Evolutionary conservation across 345 rosid genomes (phyloP), one percentile per base, ranked within the genome.

Genomic region (Kernera saxatilis): DNA sequence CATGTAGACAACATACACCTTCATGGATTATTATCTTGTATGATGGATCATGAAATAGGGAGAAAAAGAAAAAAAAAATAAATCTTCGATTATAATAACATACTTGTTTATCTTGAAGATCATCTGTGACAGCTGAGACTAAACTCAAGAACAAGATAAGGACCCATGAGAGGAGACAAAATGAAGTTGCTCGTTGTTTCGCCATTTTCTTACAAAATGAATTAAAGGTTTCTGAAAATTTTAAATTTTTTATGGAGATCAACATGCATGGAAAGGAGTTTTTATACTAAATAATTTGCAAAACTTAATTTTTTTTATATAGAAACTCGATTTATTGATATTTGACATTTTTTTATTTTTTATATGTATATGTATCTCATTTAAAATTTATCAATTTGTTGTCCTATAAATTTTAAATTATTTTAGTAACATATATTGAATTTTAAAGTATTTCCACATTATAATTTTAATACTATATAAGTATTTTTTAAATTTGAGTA

Each of bases 1-100:
- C 84, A 81, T 78, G 33, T 81, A 81, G 37, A 75, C 76, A n/a
- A 78, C 32, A 17, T 78, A 75, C 3, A 66, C 73, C 84, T 81
- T 69, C 58, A 65, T 29, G 1, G 19, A 69, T 46, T 39, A 65
- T 19, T 0, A 21, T 29, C 48, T 51, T 44, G 37, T 12, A 14
- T 37, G 7, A 15, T 25, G 40, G 25, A 17, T 48, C 32, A 35
- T 23, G 41, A 18, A 39, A 26, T 12, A 27, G 5, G 3, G 53
- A 37, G 1, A 10, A 64, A 49, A 3, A 30, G 2, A 10, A 18
- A 52, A 8, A 26, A 54, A 11, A n/a, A 17, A 66, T 25, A 25
- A 30, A 53, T 12, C 0, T 51, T 6, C 4, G 13, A 2, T 30
- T 4, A 19, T 14, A 10, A 53, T 9, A 23, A 56, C n/a, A 3